phyloP scores from a whole-genome alignment of 805 yeast genomes.

The Millerozyma acaciae region DNA sequence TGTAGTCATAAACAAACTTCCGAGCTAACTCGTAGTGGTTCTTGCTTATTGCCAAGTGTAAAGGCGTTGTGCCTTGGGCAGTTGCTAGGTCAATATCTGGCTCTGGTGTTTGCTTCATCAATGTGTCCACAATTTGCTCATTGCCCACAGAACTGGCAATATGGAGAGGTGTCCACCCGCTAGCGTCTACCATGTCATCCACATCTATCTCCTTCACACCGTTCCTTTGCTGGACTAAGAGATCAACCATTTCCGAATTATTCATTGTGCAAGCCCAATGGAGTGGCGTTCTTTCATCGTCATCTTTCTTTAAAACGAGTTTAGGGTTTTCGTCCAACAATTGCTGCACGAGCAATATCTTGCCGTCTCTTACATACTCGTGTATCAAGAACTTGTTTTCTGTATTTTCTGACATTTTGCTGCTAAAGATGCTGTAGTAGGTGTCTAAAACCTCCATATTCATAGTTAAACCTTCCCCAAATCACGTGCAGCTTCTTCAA shows the following conservation, averaged over 20 bases:
- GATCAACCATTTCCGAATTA: conserved; percentile 47
- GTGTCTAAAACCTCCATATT: no score
- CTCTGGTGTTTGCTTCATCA: conserved; percentile 46
- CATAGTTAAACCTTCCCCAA: no score
- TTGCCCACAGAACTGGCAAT: conserved; percentile 77
- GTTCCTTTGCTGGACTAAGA: conserved; percentile 9
- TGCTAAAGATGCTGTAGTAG: no score
- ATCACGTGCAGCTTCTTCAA: no score
- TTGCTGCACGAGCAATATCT: conserved; percentile 47
- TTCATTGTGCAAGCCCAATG: conserved; percentile 85
- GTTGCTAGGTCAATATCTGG: conserved; percentile 65
- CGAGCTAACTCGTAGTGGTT: conserved; percentile 52
- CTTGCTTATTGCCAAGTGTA: conserved; percentile 77
- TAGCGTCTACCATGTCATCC: conserved; percentile 63
- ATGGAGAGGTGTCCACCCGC: conserved; percentile 90
- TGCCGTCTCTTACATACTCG: conserved; percentile 64
- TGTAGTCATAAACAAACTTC: conserved; percentile 47
- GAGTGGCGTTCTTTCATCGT: conserved; percentile 73
- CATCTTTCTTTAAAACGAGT: conserved; percentile 48
- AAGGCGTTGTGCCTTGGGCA: conserved; percentile 63
- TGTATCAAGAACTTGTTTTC: conserved; percentile 34
- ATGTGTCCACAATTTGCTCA: conserved; percentile 43
- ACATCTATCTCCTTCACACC: conserved; percentile 45
- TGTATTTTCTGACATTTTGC: not conserved
- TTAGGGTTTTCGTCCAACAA: conserved; percentile 49